phyloP scores from a whole-genome alignment of 371 early-diverging fungal species.

The Saksenaea oblongispora region DNA sequence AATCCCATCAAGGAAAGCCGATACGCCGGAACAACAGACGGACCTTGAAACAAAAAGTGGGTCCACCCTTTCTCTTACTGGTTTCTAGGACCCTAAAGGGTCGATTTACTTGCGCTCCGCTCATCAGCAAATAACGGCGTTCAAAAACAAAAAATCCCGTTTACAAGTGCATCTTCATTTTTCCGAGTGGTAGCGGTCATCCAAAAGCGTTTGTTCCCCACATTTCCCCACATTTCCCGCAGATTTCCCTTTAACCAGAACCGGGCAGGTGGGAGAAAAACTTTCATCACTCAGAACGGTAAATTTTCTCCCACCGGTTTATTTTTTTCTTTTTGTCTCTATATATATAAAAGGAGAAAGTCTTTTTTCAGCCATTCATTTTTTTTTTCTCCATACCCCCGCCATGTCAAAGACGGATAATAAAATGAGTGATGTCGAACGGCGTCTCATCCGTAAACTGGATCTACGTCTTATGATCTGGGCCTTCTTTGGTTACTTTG shows the following conservation, averaged over 20 bases:
- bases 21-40: neutral
- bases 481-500: slow-evolving; percentile 70
- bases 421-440: slow-evolving; percentile 15
- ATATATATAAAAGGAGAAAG: neutral
- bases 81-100: too few species aligned
- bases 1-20: neutral
- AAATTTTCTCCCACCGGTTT: neutral
- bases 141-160: too few species aligned
- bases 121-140: too few species aligned
- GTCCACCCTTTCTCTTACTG: neutral
- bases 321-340: neutral
- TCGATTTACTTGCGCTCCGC: too few species aligned
- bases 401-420: neutral
- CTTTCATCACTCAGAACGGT: neutral
- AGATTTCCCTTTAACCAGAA: neutral
- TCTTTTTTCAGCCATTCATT: neutral
- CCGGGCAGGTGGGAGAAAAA: neutral
- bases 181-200: neutral
- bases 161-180: neutral
- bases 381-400: neutral
- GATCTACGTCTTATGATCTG: slow-evolving; percentile 71
- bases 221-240: slow-evolving; percentile 5
- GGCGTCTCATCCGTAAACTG: slow-evolving; percentile 61
- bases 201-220: neutral
- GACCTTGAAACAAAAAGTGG: neutral